Base-by-base conservation (phyloP, 2,329 filamentous ascomycete genomes). In the Penicillium freii region DNA sequence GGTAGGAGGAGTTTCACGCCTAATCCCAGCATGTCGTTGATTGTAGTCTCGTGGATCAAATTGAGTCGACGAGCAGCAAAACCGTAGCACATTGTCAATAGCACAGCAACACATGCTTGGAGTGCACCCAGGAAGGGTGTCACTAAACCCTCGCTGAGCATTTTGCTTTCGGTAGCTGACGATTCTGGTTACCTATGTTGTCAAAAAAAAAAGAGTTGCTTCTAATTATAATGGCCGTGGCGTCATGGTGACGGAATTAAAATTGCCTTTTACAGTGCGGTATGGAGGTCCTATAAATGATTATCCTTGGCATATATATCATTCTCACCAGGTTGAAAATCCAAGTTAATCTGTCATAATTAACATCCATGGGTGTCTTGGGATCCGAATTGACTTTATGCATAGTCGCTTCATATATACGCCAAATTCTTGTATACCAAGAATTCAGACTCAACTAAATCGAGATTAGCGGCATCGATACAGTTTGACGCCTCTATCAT, bases 191-290 rank as follows among this genome's bases (percentile, higher is more conserved):
- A 10, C 15, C 5, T 33, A 11, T 2, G 7, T 44, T 45, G 9
- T 34, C 8, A 4, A 13, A 17, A 7, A 13, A 17, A 7, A 6
- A 3, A 29, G 4, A 21, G n/a, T 43, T 27, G 25, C 25, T 27
- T 23, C 10, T 23, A 7, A 23, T 21, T 33, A 1, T 34, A 6
- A 21, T 34, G 3, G 15, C 45, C 19, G 5, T 47, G 31, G 1
- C 45, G 34, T 69, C 65, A 45, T 69, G 63, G 9, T 56, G 64
- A n/a, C 57, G 33, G 11, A 55, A n/a, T n/a, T 17, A 19, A 40
- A 29, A 13, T 5, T 19, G 13, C 5, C n/a, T n/a, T n/a, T n/a
- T n/a, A n/a, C n/a, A 23, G 23, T 23, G 23, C 23, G 23, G 23
- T 23, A 23, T 23, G 23, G 23, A 4, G 4, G 23, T 4, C 23